Evolutionary conservation across 345 rosid species (phyloP).

Genomic region (Melaleuca quinquenervia): DNA sequence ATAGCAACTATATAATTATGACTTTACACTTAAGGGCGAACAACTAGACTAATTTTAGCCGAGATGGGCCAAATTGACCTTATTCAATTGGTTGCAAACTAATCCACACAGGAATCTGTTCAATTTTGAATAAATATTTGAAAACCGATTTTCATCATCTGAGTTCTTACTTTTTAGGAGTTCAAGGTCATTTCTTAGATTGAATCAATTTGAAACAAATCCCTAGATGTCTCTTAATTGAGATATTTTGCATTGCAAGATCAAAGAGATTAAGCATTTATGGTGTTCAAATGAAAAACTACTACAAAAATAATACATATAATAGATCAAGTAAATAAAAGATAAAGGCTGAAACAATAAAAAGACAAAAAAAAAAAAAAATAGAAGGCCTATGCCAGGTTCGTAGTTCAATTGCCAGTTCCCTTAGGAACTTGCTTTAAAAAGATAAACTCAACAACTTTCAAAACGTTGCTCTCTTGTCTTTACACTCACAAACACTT

Average conservation of each 20-base stretch:
- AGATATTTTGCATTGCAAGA: neutral
- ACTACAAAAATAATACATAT: no score
- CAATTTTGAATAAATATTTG: neutral
- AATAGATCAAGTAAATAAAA: neutral
- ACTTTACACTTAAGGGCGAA: no score
- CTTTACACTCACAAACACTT: neutral
- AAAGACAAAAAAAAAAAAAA: neutral
- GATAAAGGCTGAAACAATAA: no score
- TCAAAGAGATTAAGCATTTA: neutral
- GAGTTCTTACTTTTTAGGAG: neutral
- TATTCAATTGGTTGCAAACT: neutral
- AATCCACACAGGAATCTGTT: fast-evolving
- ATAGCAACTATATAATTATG: no score
- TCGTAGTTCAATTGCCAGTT: neutral
- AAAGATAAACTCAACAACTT: neutral
- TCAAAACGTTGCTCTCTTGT: neutral
- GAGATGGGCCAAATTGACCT: no score
- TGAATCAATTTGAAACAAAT: fast-evolving
- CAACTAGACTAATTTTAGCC: no score
- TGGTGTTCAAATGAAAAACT: neutral
- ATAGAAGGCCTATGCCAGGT: neutral
- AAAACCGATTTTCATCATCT: neutral
- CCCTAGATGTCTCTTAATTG: neutral
- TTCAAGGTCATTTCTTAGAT: fast-evolving
- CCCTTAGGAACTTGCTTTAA: neutral